Evolutionary conservation across 2,329 filamentous ascomycete species (phyloP).

Genomic region (Cordyceps cateniannulata): DNA sequence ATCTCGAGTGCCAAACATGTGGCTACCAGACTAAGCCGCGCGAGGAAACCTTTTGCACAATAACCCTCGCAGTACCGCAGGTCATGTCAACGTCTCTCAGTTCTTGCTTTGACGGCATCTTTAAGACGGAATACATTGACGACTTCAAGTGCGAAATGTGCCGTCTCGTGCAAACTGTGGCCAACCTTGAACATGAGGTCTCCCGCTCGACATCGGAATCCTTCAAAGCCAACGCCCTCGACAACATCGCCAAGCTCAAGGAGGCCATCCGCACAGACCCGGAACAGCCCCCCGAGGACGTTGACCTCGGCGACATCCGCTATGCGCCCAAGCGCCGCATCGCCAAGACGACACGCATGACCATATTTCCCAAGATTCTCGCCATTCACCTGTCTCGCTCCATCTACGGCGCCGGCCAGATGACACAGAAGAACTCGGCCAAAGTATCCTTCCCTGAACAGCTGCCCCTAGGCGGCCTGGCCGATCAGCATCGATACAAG

Average conservation of each 20-base stretch:
- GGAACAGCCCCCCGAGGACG: conserved; percentile 65
- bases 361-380: conserved; percentile 79
- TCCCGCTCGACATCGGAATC: conserved; percentile 45
- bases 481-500: conserved; percentile 74
- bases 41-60: conserved; percentile 78
- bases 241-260: conserved; percentile 59
- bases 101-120: conserved; percentile 84
- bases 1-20: conserved; percentile 87
- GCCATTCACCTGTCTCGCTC: conserved; percentile 90
- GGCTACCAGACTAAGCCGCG: conserved; percentile 82
- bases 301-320: conserved; percentile 67
- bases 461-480: conserved; percentile 72
- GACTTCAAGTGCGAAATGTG: conserved; percentile 96
- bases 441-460: conserved; percentile 89
- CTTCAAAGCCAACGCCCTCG: conserved; percentile 44
- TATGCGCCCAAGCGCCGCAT: conserved; percentile 77
- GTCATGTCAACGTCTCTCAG: conserved; percentile 73
- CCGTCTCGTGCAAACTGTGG: conserved; percentile 71
- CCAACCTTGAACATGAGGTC: conserved; percentile 55
- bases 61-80: conserved; percentile 88
- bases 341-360: conserved; percentile 80
- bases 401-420: conserved; percentile 72
- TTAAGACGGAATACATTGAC: conserved; percentile 93
- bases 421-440: conserved; percentile 86
- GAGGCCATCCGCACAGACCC: conserved; percentile 72